Percentiles rank a stretch among this genome's conserved stretches.
Conservation (phyloP, 2,329 filamentous ascomycete species). For the Geosmithia morbida region DNA sequence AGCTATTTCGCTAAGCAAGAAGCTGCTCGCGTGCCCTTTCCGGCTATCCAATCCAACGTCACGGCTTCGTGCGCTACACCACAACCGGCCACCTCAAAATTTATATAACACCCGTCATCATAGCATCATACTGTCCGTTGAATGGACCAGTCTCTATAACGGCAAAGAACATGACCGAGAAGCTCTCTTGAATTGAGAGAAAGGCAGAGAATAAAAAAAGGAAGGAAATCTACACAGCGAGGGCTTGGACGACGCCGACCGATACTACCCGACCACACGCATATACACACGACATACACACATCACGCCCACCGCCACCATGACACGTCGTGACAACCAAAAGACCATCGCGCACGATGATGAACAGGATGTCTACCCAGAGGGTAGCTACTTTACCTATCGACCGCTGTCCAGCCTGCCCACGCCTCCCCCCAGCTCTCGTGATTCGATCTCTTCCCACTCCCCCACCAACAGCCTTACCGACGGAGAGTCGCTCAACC, state of each 20-base stretch:
- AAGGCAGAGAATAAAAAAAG: background rate
- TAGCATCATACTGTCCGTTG: background rate
- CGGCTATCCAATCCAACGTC: background rate
- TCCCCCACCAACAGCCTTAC: slow-evolving; percentile 26
- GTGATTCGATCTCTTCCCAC: slow-evolving; percentile 24
- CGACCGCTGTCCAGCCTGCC: slow-evolving; percentile 53
- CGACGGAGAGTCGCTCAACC: slow-evolving; percentile 27
- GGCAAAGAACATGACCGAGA: background rate
- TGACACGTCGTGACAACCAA: slow-evolving; percentile 7
- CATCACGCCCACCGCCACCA: background rate
- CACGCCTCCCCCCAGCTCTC: slow-evolving; percentile 46
- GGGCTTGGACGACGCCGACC: background rate
- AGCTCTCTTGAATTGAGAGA: background rate
- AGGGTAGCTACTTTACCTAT: slow-evolving; percentile 47
- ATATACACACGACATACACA: background rate
- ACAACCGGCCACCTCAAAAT: background rate
- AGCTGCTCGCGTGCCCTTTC: background rate
- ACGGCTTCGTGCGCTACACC: background rate
- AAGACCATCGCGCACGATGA: slow-evolving; percentile 12
- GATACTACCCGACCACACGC: background rate
- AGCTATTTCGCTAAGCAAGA: background rate
- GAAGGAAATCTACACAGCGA: background rate
- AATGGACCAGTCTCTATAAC: background rate
- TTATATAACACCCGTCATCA: no score
- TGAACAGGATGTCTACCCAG: slow-evolving; percentile 26